A percentile compares a stretch with the other conserved stretches of the same genome.
These are phyloP conservation scores for Rhizopus stolonifer DNA, from an alignment of 371 early-diverging fungal genomes.

Conservation along the genomic window DNA sequence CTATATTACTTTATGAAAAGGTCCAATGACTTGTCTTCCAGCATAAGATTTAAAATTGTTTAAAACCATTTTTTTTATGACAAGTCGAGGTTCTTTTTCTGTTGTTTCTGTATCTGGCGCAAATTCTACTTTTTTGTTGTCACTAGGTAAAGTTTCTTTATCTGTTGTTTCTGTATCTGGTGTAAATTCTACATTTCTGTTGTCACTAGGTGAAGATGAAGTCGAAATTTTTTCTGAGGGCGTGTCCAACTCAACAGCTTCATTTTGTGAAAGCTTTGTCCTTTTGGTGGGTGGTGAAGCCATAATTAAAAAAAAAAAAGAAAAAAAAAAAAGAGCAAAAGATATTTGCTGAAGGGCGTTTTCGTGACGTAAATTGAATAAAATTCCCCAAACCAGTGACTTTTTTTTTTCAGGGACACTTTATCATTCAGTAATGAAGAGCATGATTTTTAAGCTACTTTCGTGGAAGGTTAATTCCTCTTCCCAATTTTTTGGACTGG, in stretches of 20 bases:
- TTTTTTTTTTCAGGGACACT: no score
- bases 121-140: background rate
- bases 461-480: no score
- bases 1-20: constrained; percentile 98
- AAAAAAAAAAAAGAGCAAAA: no score
- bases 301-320: no score
- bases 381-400: no score
- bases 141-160: background rate
- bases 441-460: no score
- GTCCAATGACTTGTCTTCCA: constrained; percentile 91
- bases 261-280: background rate
- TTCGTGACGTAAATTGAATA: no score
- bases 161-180: background rate
- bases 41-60: constrained; percentile 97
- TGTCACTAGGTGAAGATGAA: background rate
- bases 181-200: background rate
- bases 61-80: constrained; percentile 91
- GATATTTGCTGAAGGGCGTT: no score
- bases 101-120: background rate
- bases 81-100: constrained; percentile 59
- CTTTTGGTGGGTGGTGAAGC: background rate
- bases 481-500: no score
- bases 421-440: no score
- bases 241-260: background rate
- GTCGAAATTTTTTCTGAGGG: background rate